Evolutionary conservation across 1,139 yeast genomes (phyloP), one percentile per base, ranked within the genome.

Genomic region (Candida glucosophila): DNA sequence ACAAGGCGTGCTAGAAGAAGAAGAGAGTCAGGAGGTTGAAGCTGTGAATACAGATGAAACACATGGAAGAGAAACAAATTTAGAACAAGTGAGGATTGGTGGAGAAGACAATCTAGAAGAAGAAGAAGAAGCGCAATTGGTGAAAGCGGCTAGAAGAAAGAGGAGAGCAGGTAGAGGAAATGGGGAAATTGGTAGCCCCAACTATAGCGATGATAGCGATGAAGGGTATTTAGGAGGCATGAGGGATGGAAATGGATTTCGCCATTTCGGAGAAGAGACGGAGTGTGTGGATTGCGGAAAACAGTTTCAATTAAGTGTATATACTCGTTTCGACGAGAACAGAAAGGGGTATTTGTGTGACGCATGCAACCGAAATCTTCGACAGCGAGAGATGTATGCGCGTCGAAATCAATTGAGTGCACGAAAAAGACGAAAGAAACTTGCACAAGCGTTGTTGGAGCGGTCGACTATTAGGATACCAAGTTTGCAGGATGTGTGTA

Each of bases 361-460:
- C 15, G 60, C 63, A 2, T 83, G 95, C 49, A 69, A 77, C 15
- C 66, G 60, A 29, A 45, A 44, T 19, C 55, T 60, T 26, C 57
- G 58, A 36, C 54, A 53, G 22, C 45, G 61, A 23, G 77, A 72
- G 34, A 47, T 61, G 24, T 52, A 61, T 17, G 52, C 60, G 27
- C 64, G 65, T 34, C 66, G 55, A 40, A 73, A 61, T 48, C 78
- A 69, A 47, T 40, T 73, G 15, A 69, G 70, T 31, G 82, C 85
- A 9, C 63, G 93, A 28, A 78, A 77, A 44, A 70, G 71, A 43
- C 68, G 94, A 32, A 82, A 79, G 56, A 74, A 73, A 52, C 60
- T 80, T 19, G 96, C 97, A 0, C 81, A 77, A 32, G 93, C 95
- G 3, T 58, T 90, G 24, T 61, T 90, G 29, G 88, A 90, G 41